phyloP scores from a whole-genome alignment of 1,284 basidiomycete genomes.

The Takashimella koratensis region DNA sequence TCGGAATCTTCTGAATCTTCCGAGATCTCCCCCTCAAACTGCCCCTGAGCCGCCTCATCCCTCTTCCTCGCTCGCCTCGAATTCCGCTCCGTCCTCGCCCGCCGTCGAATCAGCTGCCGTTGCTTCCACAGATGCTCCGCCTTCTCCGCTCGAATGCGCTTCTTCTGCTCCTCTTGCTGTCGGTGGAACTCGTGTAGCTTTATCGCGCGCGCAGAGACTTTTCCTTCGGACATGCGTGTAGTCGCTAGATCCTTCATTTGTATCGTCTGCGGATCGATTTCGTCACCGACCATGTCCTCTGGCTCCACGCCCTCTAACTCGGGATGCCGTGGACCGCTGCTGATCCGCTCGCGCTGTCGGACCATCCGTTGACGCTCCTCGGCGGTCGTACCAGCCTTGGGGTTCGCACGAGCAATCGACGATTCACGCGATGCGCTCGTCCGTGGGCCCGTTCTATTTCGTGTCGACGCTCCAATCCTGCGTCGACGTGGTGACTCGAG shows the following conservation, averaged over 20 bases:
- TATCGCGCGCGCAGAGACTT: conserved; percentile 29
- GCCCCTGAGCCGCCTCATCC: conserved; percentile 13
- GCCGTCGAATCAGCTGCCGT: conserved; percentile 31
- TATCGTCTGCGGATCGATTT: conserved; percentile 20
- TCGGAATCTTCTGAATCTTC: conserved; percentile 38
- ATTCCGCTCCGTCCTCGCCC: conserved; percentile 29
- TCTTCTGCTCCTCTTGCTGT: conserved; percentile 11
- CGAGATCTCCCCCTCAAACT: conserved; percentile 25
- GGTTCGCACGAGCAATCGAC: not conserved
- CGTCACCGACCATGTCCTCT: conserved; percentile 28
- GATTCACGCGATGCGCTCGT: not conserved
- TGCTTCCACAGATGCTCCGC: conserved; percentile 23
- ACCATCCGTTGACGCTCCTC: not conserved
- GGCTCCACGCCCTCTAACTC: conserved; percentile 26
- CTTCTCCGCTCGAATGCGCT: conserved; percentile 11
- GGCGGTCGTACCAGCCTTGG: not conserved
- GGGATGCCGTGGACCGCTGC: conserved; percentile 1
- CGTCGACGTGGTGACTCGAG: not conserved
- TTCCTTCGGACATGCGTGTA: conserved; percentile 23
- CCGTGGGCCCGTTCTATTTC: too few species aligned
- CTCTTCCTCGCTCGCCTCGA: conserved; percentile 19
- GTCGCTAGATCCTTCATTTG: conserved; percentile 31
- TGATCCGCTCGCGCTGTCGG: not conserved
- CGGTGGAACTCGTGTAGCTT: conserved; percentile 22
- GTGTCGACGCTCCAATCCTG: too few species aligned